Base-by-base conservation (phyloP, 805 yeast species). In the Saccharomycopsis schoenii region DNA sequence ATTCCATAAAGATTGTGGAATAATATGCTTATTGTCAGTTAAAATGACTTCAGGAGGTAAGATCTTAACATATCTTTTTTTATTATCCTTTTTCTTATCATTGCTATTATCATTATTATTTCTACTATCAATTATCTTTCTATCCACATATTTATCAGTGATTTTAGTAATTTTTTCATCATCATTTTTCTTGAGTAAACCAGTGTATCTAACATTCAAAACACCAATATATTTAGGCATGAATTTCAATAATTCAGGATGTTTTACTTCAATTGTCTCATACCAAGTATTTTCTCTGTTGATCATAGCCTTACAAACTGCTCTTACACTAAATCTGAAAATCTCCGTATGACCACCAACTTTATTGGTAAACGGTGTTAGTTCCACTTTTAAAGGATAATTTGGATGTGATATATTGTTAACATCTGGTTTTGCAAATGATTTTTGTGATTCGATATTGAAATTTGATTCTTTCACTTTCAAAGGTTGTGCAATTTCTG, bases 311-410 rank as follows among this genome's bases (percentile, higher is more conserved):
- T 94, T 94, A 72, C 98, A 94, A 17, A 94, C 97, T 0, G 97
- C 98, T 62, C 89, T 78, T 66, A 85, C 88, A 4, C 96, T 87
- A 70, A 94, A 94, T 65, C 93, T 82, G 75, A 93, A 94, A 41
- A 94, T 91, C 1, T 97, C 97, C 0, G 97, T 93, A 71, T 94
- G 99, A 0, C 99, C 99, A 8, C 99, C 99, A 24, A 94, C 98
- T 69, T 89, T 91, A 70, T 94, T 91, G 60, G 86, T 85, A 73
- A 92, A 93, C 1, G 98, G 98, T 59, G 89, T 83, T 62, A 93
- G 74, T 70, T 93, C 97, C 0, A 92, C 97, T 0, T 97, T 88
- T 37, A 90, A 73, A 2, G 91, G 88, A 66, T 77, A 87, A 50
- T 77, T 74, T 6, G 36, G 15, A 21, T 58, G 3, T 4, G 21